Evolutionary conservation across 805 yeast species (phyloP).

Genomic region (Pichia sporocuriosa): DNA sequence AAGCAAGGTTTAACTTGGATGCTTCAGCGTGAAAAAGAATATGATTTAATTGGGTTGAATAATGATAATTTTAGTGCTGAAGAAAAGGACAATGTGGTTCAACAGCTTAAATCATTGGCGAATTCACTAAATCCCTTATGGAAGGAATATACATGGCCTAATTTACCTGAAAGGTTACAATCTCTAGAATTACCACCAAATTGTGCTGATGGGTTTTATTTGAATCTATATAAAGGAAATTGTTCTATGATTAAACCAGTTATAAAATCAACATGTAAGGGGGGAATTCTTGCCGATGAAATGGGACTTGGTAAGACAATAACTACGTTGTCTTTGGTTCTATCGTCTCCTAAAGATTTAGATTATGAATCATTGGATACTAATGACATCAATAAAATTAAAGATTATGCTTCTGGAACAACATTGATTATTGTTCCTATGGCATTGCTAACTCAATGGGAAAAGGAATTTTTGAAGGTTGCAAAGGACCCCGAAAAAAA

Average conservation of each 20-base stretch:
- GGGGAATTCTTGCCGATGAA: slow-evolving; percentile 92
- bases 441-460: slow-evolving; percentile 91
- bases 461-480: slow-evolving; percentile 62
- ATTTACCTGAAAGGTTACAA: slow-evolving; percentile 12
- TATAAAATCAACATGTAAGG: slow-evolving; percentile 52
- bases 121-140: slow-evolving; percentile 78
- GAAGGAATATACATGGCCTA: slow-evolving; percentile 76
- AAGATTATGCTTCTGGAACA: slow-evolving; percentile 56
- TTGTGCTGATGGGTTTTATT: slow-evolving; percentile 44
- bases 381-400: slow-evolving; percentile 8
- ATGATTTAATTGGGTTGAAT: slow-evolving; percentile 34
- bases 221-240: slow-evolving; percentile 74
- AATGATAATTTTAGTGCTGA: slow-evolving; percentile 21
- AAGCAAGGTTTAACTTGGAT: slow-evolving; percentile 84
- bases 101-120: slow-evolving; percentile 25
- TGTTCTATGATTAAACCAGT: slow-evolving; percentile 63
- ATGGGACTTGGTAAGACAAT: slow-evolving; percentile 96
- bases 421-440: slow-evolving; percentile 84
- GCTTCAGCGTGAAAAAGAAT: slow-evolving; percentile 69
- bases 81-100: slow-evolving; percentile 20
- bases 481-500: slow-evolving; percentile 36
- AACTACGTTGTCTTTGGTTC: slow-evolving; percentile 67
- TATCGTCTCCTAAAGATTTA: slow-evolving; percentile 53
- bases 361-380: slow-evolving; percentile 13
- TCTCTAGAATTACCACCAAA: neutral